phyloP scores from a whole-genome alignment of 441 rosid species.

The Euphorbia celastroides region DNA sequence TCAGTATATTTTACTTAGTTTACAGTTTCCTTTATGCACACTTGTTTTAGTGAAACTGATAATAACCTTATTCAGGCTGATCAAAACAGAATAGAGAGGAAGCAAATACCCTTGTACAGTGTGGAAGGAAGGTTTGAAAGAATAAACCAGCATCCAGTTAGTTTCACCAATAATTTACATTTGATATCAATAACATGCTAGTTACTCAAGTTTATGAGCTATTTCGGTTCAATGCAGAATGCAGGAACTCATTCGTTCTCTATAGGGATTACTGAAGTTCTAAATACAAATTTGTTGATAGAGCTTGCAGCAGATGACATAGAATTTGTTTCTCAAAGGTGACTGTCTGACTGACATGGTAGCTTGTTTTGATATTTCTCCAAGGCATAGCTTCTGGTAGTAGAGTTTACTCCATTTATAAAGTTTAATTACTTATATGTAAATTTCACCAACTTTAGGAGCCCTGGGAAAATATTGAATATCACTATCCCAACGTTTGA shows the following conservation, averaged over 20 bases:
- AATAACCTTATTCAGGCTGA: constrained; percentile 61
- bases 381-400: not conserved
- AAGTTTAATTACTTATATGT: constrained; percentile 1
- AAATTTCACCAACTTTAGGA: constrained; percentile 40
- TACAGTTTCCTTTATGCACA: not conserved
- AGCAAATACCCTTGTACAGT: constrained; percentile 71
- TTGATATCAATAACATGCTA: constrained; percentile 9
- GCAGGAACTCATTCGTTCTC: constrained; percentile 86
- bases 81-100: constrained; percentile 54
- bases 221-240: constrained; percentile 43
- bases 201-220: constrained; percentile 2
- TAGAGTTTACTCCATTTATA: not conserved
- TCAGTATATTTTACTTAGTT: constrained; percentile 27
- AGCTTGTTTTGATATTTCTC: not conserved
- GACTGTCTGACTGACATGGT: not conserved
- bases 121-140: constrained; percentile 87
- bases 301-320: constrained; percentile 93
- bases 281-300: constrained; percentile 73
- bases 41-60: constrained; percentile 8
- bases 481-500: constrained; percentile 74
- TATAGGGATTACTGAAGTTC: constrained; percentile 85
- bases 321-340: constrained; percentile 92
- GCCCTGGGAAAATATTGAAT: constrained; percentile 79
- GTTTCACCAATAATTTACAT: constrained; percentile 22
- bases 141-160: constrained; percentile 95